Evolutionary conservation across 2,329 filamentous ascomycete species (phyloP).

Genomic region (Ophiobolus disseminans): DNA sequence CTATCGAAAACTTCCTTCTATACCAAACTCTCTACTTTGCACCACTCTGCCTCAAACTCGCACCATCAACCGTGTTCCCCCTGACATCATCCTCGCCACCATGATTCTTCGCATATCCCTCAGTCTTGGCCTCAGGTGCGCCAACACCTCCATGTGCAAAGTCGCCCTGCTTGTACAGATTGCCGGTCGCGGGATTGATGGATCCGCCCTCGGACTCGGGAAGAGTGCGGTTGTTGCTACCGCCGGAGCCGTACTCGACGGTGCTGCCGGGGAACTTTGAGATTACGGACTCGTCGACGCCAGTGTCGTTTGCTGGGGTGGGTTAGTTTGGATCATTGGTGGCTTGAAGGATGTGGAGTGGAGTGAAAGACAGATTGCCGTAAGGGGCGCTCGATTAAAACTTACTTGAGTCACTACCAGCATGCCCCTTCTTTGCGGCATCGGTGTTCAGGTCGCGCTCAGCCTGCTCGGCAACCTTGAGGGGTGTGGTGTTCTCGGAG

Average conservation of each 20-base stretch:
- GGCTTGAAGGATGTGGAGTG: background rate
- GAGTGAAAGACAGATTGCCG: no score
- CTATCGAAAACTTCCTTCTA: no score
- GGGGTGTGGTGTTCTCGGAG: slow-evolving; percentile 51
- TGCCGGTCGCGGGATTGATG: slow-evolving; percentile 51
- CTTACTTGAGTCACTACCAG: slow-evolving; percentile 49
- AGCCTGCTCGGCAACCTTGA: slow-evolving; percentile 55
- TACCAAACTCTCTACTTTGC: background rate
- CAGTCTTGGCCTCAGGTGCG: slow-evolving; percentile 56
- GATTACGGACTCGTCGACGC: slow-evolving; percentile 53
- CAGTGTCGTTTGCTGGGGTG: slow-evolving; percentile 17
- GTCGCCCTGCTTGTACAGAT: slow-evolving; percentile 55
- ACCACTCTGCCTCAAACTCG: slow-evolving; percentile 3
- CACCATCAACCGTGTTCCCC: slow-evolving; percentile 33
- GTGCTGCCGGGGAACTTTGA: slow-evolving; percentile 54
- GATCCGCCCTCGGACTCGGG: slow-evolving; percentile 56
- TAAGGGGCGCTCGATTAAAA: no score
- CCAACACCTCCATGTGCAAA: slow-evolving; percentile 55
- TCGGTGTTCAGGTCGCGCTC: slow-evolving; percentile 58
- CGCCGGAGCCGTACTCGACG: slow-evolving; percentile 54
- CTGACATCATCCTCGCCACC: slow-evolving; percentile 52
- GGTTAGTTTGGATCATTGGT: background rate
- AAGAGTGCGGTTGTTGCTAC: slow-evolving; percentile 57
- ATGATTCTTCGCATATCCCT: slow-evolving; percentile 46
- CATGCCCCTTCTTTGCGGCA: slow-evolving; percentile 48